Conservation (phyloP, 495 filamentous ascomycete species). For the Penicillium coffeae region DNA sequence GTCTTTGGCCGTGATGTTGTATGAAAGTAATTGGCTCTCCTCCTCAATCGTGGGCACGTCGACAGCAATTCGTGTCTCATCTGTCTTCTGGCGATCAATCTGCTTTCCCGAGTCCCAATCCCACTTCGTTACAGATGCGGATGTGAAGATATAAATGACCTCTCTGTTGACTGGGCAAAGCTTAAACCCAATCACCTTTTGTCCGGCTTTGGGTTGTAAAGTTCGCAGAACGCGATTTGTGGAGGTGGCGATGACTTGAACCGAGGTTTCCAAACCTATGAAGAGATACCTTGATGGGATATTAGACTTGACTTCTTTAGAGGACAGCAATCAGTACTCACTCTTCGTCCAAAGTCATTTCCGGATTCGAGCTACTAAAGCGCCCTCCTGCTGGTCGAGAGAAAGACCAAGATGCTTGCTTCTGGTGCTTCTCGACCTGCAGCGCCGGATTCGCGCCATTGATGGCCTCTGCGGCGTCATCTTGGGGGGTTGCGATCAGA, state of each 20-base stretch:
- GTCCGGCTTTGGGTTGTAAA: constrained; percentile 32
- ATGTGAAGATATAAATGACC: constrained; percentile 66
- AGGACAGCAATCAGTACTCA: constrained; percentile 36
- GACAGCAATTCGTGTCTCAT: constrained; percentile 18
- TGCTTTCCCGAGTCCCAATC: constrained; percentile 66
- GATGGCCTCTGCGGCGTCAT: background rate
- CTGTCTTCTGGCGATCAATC: constrained; percentile 43
- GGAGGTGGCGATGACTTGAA: constrained; percentile 76
- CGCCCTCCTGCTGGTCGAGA: constrained; percentile 30
- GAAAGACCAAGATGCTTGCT: constrained; percentile 29
- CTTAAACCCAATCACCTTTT: constrained; percentile 48
- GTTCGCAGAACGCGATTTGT: constrained; percentile 75
- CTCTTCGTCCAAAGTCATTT: constrained; percentile 79
- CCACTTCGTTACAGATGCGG: constrained; percentile 65
- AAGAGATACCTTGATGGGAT: constrained; percentile 58
- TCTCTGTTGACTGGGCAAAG: constrained; percentile 57
- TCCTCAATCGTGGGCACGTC: constrained; percentile 18
- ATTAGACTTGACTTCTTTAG: background rate
- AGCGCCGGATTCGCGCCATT: constrained; percentile 1
- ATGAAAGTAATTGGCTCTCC: constrained; percentile 8
- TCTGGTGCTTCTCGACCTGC: constrained; percentile 9
- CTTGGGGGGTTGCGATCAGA: background rate
- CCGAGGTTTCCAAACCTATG: constrained; percentile 54
- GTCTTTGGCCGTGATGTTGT: constrained; percentile 23
- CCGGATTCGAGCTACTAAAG: constrained; percentile 62